phyloP scores from a whole-genome alignment of 192 early-diverging fungal species.

The Phlyctochytrium planicorne region DNA sequence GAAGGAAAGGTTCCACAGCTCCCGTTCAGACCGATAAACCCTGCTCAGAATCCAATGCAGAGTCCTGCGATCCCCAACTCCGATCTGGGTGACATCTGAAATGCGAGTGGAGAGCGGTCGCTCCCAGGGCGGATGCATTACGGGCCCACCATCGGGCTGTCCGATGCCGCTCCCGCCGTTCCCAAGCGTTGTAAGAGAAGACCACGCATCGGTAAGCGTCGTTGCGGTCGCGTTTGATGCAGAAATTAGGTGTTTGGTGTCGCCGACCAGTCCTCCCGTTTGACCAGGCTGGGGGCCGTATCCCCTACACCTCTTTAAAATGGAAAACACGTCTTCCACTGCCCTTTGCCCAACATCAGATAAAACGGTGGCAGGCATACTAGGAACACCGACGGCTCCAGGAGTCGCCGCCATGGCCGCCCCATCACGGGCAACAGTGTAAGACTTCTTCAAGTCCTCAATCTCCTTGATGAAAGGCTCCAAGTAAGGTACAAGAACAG shows the following conservation, averaged over 20 bases:
- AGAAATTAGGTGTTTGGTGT: neutral
- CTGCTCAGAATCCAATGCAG: constrained; percentile 18
- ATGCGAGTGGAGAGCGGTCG: neutral
- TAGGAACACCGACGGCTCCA: neutral
- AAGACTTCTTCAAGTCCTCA: constrained; percentile 29
- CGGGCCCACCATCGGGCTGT: neutral
- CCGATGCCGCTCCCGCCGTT: neutral
- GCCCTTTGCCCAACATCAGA: constrained; percentile 5
- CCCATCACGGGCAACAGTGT: constrained; percentile 15
- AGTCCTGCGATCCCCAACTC: neutral
- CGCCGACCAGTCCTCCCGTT: too few species aligned
- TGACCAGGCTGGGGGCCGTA: neutral
- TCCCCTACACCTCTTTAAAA: constrained; percentile 6
- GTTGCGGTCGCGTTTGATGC: neutral
- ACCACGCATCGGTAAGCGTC: neutral
- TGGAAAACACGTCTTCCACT: neutral
- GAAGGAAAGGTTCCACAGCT: constrained; percentile 11
- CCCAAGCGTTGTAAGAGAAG: neutral
- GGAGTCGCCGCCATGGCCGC: neutral
- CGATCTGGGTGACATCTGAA: neutral
- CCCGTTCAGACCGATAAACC: neutral
- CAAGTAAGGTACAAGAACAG: constrained; percentile 29
- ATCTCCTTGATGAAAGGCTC: constrained; percentile 29
- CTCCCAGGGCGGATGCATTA: neutral
- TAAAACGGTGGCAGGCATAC: neutral